These are phyloP conservation scores for Alloteropsis semialata DNA, from an alignment of 176 grass and related monocot genomes.

Conservation along the genomic window DNA sequence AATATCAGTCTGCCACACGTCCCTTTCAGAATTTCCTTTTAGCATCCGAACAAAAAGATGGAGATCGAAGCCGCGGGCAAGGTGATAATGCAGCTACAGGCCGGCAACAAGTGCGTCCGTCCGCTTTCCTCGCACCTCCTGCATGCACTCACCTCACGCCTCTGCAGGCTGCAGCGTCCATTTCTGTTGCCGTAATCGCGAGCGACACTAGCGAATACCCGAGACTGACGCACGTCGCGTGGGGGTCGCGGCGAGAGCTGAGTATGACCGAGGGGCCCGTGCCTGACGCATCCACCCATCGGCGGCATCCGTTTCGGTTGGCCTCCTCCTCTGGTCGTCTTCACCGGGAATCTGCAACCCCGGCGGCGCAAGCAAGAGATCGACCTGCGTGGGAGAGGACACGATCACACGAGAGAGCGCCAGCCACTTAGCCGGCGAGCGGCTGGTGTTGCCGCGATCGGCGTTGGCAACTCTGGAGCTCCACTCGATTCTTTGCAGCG, in stretches of 20 bases:
- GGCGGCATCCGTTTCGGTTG: too few species aligned
- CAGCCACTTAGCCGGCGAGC: not conserved
- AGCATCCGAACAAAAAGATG: slow-evolving; percentile 40
- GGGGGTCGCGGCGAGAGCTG: not conserved
- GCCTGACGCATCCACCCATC: not conserved
- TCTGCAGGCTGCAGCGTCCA: not conserved
- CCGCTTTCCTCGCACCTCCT: not conserved
- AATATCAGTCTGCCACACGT: too few species aligned
- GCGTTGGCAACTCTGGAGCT: not conserved
- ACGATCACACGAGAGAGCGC: not conserved
- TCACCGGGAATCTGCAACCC: not conserved
- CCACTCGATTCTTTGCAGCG: not conserved
- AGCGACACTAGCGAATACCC: not conserved
- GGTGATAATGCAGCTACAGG: not conserved
- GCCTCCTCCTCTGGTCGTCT: too few species aligned
- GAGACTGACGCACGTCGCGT: slow-evolving; percentile 17
- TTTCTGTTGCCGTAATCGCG: not conserved
- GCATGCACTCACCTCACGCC: not conserved
- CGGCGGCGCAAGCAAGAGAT: not conserved
- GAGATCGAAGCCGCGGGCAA: not conserved
- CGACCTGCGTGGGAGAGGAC: not conserved
- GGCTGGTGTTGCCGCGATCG: not conserved
- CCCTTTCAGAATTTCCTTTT: slow-evolving; percentile 26
- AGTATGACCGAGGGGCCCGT: not conserved
- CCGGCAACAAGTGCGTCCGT: not conserved